Base-by-base conservation (phyloP, 306 rosid genomes). In the Parietaria judaica region DNA sequence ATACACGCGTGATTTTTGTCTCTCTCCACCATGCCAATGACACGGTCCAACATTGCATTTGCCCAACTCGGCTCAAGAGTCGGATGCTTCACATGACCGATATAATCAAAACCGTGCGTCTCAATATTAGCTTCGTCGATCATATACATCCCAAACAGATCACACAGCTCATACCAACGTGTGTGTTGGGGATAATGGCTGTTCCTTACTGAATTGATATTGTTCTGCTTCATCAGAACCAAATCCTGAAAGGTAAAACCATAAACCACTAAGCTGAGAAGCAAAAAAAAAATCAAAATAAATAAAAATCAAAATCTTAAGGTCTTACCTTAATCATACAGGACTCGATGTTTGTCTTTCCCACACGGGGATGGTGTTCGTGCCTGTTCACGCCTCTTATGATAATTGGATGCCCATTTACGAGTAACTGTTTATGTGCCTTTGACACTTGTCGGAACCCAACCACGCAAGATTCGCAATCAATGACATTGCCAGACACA, bases 181-280 rank as follows among this genome's bases (percentile, higher is more conserved):
- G 95, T 78, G 80, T 92, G 98, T 72, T 92, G 96, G 46, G 98
- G 98, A 79, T 92, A 92, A 82, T 92, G 98, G 71, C 98, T 88
- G 78, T 92, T 92, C 77, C 98, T 84, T 75, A 92, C 95, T 11
- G 96, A 92, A 80, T 92, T 92, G 61, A 92, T 77, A 73, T 92
- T 92, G 73, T 82, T 73, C 77, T 92, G 88, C 76, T 92, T 92
- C 98, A 92, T 88, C 41, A 88, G 39, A 72, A 84, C 83, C 82
- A 92, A 80, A 81, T 92, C 98, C 95, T 91, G 83, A 60, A 72
- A 41, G 47, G 55, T 68, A 31, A 31, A 59, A 56, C 15, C 56
- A 69, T 61, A 56, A 23, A 23, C 31, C 2, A 58, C 49, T 48
- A 60, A 67, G 60, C 54, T 68, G 72, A 17, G 48, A 63, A 41